Percentiles rank a stretch among this genome's conserved stretches.
These are phyloP conservation scores for Colletotrichum trifolii DNA, from an alignment of 2,329 filamentous ascomycete species.

Conservation along the genomic window DNA sequence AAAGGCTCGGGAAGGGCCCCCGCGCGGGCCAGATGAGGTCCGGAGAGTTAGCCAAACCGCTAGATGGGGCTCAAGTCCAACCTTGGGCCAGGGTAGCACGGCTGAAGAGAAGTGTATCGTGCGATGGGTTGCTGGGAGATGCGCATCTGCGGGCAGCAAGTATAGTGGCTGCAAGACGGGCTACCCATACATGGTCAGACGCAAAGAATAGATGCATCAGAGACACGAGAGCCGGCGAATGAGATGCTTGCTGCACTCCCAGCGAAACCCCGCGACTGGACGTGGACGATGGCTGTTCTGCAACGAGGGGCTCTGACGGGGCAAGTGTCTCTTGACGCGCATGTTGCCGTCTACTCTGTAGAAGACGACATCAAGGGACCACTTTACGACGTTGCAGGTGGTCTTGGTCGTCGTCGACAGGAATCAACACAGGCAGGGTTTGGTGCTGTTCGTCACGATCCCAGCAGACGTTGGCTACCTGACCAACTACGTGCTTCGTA, in stretches of 20 bases:
- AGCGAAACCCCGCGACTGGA: conserved; percentile 21
- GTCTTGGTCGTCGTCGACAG: conserved; percentile 27
- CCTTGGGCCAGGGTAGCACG: conserved; percentile 29
- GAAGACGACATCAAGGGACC: conserved; percentile 10
- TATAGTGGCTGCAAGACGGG: conserved; percentile 9
- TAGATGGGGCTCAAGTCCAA: conserved; percentile 40
- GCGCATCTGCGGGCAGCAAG: conserved; percentile 1
- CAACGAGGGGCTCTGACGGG: conserved; percentile 31
- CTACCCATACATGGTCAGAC: conserved; percentile 3
- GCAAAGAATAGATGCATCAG: background rate
- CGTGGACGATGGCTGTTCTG: conserved; percentile 9
- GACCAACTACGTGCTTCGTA: background rate
- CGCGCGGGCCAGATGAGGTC: conserved; percentile 45
- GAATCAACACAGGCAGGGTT: conserved; percentile 21
- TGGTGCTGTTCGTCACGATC: conserved; percentile 22
- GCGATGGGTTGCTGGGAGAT: background rate
- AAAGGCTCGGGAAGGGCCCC: conserved; percentile 40
- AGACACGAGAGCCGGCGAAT: conserved; percentile 26
- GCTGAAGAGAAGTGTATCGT: background rate
- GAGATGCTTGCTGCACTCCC: conserved; percentile 22
- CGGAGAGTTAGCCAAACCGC: conserved; percentile 43
- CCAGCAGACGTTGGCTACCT: conserved; percentile 9
- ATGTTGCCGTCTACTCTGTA: conserved; percentile 27
- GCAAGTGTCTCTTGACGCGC: conserved; percentile 32
- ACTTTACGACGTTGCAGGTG: conserved; percentile 5